Base-by-base conservation (phyloP, 2,329 filamentous ascomycete species). In the Coniochaeta sp. region DNA sequence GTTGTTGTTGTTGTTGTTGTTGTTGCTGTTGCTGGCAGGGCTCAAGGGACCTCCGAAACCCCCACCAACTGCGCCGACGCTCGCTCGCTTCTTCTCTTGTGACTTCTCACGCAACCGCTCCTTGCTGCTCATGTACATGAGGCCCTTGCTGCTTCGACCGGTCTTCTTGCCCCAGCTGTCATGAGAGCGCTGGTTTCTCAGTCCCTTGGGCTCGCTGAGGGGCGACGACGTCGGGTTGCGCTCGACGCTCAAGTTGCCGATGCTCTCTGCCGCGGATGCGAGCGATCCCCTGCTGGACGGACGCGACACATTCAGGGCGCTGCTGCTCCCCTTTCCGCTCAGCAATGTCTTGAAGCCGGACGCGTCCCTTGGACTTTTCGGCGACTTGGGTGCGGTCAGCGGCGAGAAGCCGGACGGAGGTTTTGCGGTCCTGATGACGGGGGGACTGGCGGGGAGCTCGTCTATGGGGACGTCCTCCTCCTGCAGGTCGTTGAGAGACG, bases 351-450 rank as follows among this genome's bases (percentile, higher is more conserved):
- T 84, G 50, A 90, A 70, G 14, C 84, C 82, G 47, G 64, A 61
- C 47, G 38, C 17, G 17, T 67, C 66, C 8, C 74, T 74, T 7
- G 83, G 82, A 62, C 78, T 78, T 58, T 75, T 74, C 22, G 80
- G 77, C 30, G 77, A 84, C 63, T 79, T 86, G 61, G 81, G 81
- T 0, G 87, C 83, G n/a, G 88, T 91, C 58, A 90, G 75, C 19
- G 86, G 76, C 28, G 89, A 92, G 67, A 87, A 85, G 59, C 89
- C 90, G 57, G 89, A 91, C 0, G 90, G 90, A 8, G 88, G 89
- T 72, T 93, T 93, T 34, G 91, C 85, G 34, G 93, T 96, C 64
- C 89, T 87, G 66, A 96, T 83, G 59, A 93, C 83, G 19, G 92
- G 91, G 14, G 91, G 77, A 55, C 78, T 77, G 24, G 85, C 85